Conservation (phyloP, 2,329 filamentous ascomycete species). For the Ambrosiella xylebori region DNA sequence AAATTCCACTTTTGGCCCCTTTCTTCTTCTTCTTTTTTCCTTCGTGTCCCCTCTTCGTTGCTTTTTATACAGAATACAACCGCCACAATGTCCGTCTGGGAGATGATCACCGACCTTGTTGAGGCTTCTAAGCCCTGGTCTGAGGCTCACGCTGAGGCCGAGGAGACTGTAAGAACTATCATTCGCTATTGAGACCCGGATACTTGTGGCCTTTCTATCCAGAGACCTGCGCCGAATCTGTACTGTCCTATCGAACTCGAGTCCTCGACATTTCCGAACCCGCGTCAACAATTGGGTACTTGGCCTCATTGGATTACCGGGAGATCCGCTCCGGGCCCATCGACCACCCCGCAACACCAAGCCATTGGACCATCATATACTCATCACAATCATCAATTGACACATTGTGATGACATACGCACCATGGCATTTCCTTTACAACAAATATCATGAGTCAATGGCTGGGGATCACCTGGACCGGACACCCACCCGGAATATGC, state of each 20-base stretch:
- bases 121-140: conserved; percentile 49
- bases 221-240: too few relatives aligned
- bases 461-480: neutral
- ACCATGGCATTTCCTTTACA: neutral
- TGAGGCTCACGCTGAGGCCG: conserved; percentile 48
- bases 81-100: conserved; percentile 48
- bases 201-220: too few relatives aligned
- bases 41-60: conserved; percentile 6
- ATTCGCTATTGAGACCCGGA: neutral
- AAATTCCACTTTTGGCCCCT: neutral
- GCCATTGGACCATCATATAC: neutral
- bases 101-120: conserved; percentile 44
- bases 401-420: neutral
- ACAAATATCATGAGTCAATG: neutral
- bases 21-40: neutral
- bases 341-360: neutral
- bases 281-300: neutral
- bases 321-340: neutral
- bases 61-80: neutral
- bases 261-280: too few relatives aligned
- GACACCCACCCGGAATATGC: neutral
- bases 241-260: too few relatives aligned
- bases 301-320: neutral
- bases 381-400: neutral
- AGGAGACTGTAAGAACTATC: conserved; percentile 33